Percentiles rank a stretch among this genome's conserved stretches.
These are phyloP conservation scores for Misopates orontium DNA, from an alignment of 257 asterid genomes.

Conservation along the genomic window DNA sequence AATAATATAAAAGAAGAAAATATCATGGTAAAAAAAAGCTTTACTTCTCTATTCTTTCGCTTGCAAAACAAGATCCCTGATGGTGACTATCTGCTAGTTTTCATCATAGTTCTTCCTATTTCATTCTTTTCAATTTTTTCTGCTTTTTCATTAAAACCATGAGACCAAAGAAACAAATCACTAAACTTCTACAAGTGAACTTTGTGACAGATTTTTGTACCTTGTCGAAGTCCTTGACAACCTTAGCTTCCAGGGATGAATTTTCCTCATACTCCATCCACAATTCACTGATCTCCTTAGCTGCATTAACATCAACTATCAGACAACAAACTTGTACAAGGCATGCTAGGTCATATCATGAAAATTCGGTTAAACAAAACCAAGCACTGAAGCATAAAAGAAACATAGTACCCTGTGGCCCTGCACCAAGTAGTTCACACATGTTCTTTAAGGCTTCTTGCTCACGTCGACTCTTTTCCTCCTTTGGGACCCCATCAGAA, in stretches of 20 bases:
- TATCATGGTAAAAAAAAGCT: not conserved
- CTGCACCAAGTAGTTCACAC: slow-evolving; percentile 93
- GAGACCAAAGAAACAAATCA: too few species aligned
- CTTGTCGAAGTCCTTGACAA: slow-evolving; percentile 97
- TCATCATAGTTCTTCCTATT: not conserved
- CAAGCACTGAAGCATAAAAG: slow-evolving; percentile 16
- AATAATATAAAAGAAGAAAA: not conserved
- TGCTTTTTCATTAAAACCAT: not conserved
- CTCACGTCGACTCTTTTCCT: slow-evolving; percentile 84
- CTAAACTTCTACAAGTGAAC: too few species aligned
- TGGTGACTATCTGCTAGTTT: not conserved
- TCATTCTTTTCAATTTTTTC: not conserved
- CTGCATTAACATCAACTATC: slow-evolving; percentile 43
- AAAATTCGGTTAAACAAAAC: slow-evolving; percentile 19
- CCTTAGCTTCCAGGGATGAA: slow-evolving; percentile 86
- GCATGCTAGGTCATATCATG: slow-evolving; percentile 10
- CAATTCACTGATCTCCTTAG: slow-evolving; percentile 81
- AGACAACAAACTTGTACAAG: slow-evolving; percentile 27
- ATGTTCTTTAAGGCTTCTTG: slow-evolving; percentile 74
- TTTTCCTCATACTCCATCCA: slow-evolving; percentile 95
- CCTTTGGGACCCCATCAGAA: slow-evolving; percentile 80
- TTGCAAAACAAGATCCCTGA: not conserved
- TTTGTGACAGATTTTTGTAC: slow-evolving; percentile 31
- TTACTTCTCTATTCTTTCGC: not conserved
- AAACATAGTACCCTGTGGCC: slow-evolving; percentile 62